Base-by-base conservation (phyloP, 305 asterid species). In the Fraxinus albicans region DNA sequence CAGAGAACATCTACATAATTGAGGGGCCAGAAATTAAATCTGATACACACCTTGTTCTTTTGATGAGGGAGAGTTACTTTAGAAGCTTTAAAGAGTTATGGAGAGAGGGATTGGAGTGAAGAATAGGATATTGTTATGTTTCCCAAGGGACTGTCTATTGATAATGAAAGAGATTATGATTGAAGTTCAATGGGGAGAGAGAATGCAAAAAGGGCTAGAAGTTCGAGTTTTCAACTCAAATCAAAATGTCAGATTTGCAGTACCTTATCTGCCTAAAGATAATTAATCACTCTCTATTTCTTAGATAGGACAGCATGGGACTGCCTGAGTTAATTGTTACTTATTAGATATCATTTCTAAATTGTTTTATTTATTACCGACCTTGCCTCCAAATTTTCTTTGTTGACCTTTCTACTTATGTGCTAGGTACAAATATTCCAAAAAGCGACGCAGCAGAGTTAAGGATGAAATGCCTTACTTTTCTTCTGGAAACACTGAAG, bases 351-450 rank as follows among this genome's bases (percentile, higher is more conserved):
- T 84, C 70, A 8, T 40, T 13, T 76, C 65, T 81, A 34, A 53
- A 58, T 44, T 72, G 55, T 73, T 33, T 72, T 58, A 38, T 33
- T 40, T 78, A 60, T 38, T 70, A 76, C 50, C 31, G 84, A 74
- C 72, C 17, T 67, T 78, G 77, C 70, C 40, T 35, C 79, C 65
- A 21, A 77, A 17, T 12, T 7, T 72, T 82, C 34, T 58, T 73
- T 31, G 35, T 76, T 78, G 44, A 67, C 76, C 81, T 77, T 69
- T 53, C 77, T 31, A 79, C 83, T 79, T 82, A 13, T 85, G 70
- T 84, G 80, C 31, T 92, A 95, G 99, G 99, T 87, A 89, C 98
- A 84, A 87, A 84, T 89, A 89, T 95, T 79, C 90, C 99, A 82
- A 92, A 89, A 91, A 86, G 19, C 85, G 98, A 93, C 78, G 98